These are phyloP conservation scores for Cutaneotrichosporon spelunceum DNA, from an alignment of 1,284 basidiomycete genomes.

Conservation along the genomic window DNA sequence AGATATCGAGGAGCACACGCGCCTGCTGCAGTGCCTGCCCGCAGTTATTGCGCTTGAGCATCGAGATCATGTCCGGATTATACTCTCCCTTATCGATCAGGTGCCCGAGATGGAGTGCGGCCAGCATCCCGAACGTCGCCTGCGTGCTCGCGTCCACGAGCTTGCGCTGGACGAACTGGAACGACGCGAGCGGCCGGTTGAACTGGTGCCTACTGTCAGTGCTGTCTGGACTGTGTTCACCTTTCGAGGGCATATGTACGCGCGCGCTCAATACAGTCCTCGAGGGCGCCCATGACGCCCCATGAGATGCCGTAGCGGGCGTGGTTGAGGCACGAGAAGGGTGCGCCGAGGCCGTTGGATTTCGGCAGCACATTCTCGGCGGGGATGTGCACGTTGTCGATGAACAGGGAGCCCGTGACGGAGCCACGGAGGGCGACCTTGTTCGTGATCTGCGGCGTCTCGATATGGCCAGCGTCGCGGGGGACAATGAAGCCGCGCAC, in stretches of 20 bases:
- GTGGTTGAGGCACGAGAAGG: constrained; percentile 87
- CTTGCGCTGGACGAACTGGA: constrained; percentile 96
- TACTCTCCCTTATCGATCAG: constrained; percentile 77
- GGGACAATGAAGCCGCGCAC: constrained; percentile 81
- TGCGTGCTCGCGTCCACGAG: constrained; percentile 88
- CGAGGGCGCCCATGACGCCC: constrained; percentile 90
- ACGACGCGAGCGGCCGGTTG: constrained; percentile 80
- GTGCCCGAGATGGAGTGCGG: constrained; percentile 74
- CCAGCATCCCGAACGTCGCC: constrained; percentile 72
- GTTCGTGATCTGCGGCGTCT: constrained; percentile 84
- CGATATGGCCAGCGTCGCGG: constrained; percentile 58
- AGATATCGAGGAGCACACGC: constrained; percentile 74
- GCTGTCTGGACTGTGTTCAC: neutral
- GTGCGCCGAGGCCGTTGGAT: constrained; percentile 69
- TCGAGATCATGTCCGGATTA: constrained; percentile 87
- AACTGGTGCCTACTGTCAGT: constrained; percentile 60
- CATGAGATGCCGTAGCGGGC: constrained; percentile 88
- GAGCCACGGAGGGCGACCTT: constrained; percentile 87
- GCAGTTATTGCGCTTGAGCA: constrained; percentile 95
- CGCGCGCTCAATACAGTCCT: constrained; percentile 79
- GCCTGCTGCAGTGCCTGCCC: constrained; percentile 83
- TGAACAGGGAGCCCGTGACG: constrained; percentile 87
- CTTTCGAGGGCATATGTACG: constrained; percentile 80
- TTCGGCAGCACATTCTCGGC: constrained; percentile 71
- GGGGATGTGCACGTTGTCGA: constrained; percentile 74